These are phyloP conservation scores for Penicillium psychrofluorescens DNA, from an alignment of 495 filamentous ascomycete genomes.

Conservation along the genomic window DNA sequence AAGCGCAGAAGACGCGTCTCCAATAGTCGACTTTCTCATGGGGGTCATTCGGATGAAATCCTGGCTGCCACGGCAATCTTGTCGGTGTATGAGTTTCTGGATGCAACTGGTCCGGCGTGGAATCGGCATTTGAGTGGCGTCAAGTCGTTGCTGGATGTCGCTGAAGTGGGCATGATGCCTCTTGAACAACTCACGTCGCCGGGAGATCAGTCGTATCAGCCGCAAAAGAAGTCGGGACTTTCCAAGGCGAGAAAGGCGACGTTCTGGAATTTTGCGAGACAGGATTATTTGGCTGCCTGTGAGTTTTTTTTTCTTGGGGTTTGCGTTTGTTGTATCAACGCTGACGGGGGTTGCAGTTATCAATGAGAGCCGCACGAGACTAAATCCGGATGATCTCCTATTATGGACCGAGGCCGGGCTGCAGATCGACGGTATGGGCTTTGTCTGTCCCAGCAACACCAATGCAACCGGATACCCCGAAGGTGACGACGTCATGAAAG, in stretches of 20 bases:
- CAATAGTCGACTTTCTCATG: conserved; percentile 30
- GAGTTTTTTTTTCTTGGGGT: conserved; percentile 19
- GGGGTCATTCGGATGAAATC: conserved; percentile 50
- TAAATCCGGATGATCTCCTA: conserved; percentile 52
- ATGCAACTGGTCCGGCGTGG: conserved; percentile 54
- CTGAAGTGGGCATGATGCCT: conserved; percentile 58
- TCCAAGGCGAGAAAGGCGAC: conserved; percentile 51
- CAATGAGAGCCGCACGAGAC: conserved; percentile 51
- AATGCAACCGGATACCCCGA: conserved; percentile 38
- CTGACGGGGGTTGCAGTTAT: conserved; percentile 38
- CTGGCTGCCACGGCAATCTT: conserved; percentile 56
- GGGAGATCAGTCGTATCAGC: conserved; percentile 20
- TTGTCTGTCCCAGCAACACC: conserved; percentile 46
- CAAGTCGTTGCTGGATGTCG: conserved; percentile 55
- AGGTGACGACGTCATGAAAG: conserved; percentile 43
- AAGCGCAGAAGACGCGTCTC: conserved; percentile 35
- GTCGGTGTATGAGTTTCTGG: conserved; percentile 58
- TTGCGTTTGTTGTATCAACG: neutral
- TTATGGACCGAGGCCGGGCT: conserved; percentile 58
- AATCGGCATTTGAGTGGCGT: conserved; percentile 58
- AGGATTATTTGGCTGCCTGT: conserved; percentile 59
- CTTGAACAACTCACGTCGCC: conserved; percentile 37
- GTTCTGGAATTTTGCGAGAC: conserved; percentile 61
- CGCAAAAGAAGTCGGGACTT: conserved; percentile 27
- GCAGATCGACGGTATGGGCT: conserved; percentile 47